Conservation (phyloP, 2,329 filamentous ascomycete genomes). For the Davidsoniella eucalypti region DNA sequence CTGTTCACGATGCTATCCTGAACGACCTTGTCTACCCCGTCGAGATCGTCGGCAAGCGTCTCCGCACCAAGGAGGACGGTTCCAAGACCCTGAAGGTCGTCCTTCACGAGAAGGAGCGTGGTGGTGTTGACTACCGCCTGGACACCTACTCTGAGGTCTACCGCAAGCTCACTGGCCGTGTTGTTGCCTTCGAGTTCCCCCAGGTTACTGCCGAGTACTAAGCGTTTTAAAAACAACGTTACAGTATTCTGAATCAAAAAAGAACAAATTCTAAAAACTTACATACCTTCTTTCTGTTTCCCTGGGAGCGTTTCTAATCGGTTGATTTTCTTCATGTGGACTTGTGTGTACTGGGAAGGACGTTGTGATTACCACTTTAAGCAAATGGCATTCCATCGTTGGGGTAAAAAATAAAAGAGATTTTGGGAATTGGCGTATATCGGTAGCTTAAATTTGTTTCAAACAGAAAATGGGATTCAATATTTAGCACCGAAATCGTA, state of each 20-base stretch:
- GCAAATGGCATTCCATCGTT: slow-evolving; percentile 1
- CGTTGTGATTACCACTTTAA: not conserved
- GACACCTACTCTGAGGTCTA: slow-evolving; percentile 99
- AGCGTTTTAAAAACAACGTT: slow-evolving; percentile 18
- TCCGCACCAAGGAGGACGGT: slow-evolving; percentile 97
- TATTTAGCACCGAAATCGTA: slow-evolving; percentile 12
- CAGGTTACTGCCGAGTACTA: slow-evolving; percentile 72
- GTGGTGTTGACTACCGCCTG: slow-evolving; percentile 97
- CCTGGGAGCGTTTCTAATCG: slow-evolving; percentile 4
- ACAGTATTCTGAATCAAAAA: slow-evolving; percentile 10
- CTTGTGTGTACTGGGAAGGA: slow-evolving; percentile 5
- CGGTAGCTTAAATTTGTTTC: slow-evolving; percentile 12
- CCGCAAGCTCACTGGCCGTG: slow-evolving; percentile 90
- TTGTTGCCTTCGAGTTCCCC: slow-evolving; percentile 97
- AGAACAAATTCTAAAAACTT: slow-evolving; percentile 4
- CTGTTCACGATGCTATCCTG: slow-evolving; percentile 97
- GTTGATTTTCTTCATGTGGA: not conserved
- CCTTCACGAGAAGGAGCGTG: slow-evolving; percentile 99
- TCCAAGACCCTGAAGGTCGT: slow-evolving; percentile 98
- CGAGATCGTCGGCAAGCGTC: slow-evolving; percentile 98
- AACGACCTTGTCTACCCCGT: slow-evolving; percentile 97
- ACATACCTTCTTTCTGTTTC: slow-evolving; percentile 3
- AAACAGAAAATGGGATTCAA: slow-evolving; percentile 7
- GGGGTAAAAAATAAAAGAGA: not conserved
- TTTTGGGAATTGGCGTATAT: slow-evolving; percentile 9